Percentiles rank a stretch among this genome's conserved stretches.
Conservation (phyloP, 2,329 filamentous ascomycete genomes). For the Nigrograna mackinnonii region DNA sequence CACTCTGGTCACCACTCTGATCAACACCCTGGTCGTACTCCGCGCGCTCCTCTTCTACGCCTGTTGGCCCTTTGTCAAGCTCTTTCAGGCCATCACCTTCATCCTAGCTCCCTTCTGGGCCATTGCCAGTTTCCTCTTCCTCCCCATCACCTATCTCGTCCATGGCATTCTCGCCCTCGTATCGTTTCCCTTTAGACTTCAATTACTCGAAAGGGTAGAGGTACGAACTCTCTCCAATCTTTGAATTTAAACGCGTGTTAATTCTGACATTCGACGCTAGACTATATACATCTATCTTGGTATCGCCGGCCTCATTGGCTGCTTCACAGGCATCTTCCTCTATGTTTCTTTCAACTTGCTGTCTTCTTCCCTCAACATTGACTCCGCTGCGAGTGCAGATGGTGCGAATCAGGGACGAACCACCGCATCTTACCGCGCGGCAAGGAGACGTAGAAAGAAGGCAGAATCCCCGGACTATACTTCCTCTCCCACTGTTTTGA, state of each 20-base stretch:
- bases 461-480: conserved; percentile 14
- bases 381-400: conserved; percentile 17
- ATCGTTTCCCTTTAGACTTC: conserved; percentile 51
- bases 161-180: conserved; percentile 45
- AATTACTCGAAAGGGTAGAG: conserved; percentile 58
- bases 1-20: conserved; percentile 18
- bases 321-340: conserved; percentile 63
- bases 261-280: conserved; percentile 22
- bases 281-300: conserved; percentile 63
- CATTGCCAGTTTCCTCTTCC: conserved; percentile 50
- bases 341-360: conserved; percentile 61
- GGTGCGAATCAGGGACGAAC: conserved; percentile 19
- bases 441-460: no score
- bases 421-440: conserved; percentile 30
- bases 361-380: conserved; percentile 53
- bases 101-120: conserved; percentile 53
- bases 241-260: not conserved
- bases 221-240: conserved; percentile 39
- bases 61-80: conserved; percentile 41
- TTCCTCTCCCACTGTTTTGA: conserved; percentile 18
- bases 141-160: conserved; percentile 55
- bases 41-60: conserved; percentile 37
- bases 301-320: conserved; percentile 69
- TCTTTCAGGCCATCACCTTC: conserved; percentile 43
- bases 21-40: no score